Evolutionary conservation across 179 eudicot genomes (phyloP).

Genomic region (Nepenthes alata): DNA sequence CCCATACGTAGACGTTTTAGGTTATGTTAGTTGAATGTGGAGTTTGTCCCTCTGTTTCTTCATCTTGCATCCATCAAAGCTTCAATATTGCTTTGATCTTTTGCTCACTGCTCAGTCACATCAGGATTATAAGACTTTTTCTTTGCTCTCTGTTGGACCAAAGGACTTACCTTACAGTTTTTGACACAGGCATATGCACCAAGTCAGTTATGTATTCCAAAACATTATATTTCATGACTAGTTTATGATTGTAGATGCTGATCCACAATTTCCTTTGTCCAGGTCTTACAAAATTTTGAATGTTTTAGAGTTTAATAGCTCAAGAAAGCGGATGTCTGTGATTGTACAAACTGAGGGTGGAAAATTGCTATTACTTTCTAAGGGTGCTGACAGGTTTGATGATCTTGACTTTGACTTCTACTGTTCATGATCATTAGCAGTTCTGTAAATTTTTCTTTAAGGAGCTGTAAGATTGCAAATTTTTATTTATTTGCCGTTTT

Average conservation of each 20-base stretch:
- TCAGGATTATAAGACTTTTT: too few species aligned
- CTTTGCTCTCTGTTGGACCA: too few species aligned
- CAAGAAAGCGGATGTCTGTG: slow-evolving; percentile 62
- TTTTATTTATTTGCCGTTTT: slow-evolving; percentile 1
- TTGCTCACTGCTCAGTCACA: too few species aligned
- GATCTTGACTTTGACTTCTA: neutral
- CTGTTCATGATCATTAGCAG: slow-evolving; percentile 1
- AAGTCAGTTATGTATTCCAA: too few species aligned
- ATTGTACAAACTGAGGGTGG: slow-evolving; percentile 50
- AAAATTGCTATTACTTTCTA: slow-evolving; percentile 48
- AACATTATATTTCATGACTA: neutral
- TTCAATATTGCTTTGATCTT: too few species aligned
- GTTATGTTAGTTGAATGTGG: too few species aligned
- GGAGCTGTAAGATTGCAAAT: neutral
- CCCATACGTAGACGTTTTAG: too few species aligned
- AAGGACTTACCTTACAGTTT: too few species aligned
- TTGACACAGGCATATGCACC: too few species aligned
- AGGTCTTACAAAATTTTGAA: slow-evolving; percentile 37
- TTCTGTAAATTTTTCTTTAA: neutral
- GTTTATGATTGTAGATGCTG: neutral
- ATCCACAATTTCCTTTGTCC: slow-evolving; percentile 7
- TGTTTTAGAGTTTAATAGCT: slow-evolving; percentile 61
- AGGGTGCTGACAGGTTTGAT: slow-evolving; percentile 90
- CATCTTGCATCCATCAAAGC: too few species aligned
- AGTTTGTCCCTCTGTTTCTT: too few species aligned